Evolutionary conservation across 768 basidiomycete genomes (phyloP), one percentile per base, ranked within the genome.

Genomic region (Nevesoporus exiguus): DNA sequence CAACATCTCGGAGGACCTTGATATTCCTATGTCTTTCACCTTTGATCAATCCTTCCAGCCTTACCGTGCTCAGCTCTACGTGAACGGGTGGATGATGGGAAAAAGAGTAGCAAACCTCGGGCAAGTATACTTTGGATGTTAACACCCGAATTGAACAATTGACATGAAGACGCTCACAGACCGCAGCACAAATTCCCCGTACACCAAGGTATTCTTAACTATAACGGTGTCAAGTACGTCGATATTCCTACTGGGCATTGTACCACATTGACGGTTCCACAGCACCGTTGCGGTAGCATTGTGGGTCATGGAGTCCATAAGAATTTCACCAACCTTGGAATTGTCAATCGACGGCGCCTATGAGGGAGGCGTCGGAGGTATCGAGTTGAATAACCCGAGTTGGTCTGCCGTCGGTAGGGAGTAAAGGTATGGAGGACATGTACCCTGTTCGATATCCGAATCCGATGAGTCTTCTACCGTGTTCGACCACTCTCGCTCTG

Each of bases 31-130:
- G 60, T 86, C 85, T 14, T 89, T 92, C 64, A 81, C 77, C 1
- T 92, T 91, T 64, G 79, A 83, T 45, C 77, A 84, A 44, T 68
- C 77, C 1, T 77, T 77, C 5, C 83, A 87, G 61, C 78, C 87
- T 22, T 92, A 90, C 62, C 79, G 90, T 15, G 83, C 85, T 3
- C 75, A 82, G 41, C 60, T 93, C 39, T 92, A 88, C 54, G 85
- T 93, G 19, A 92, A 93, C 61, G 91, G 90, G 13, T 93, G 91
- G 91, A 86, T 87, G 81, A 89, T 89, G 81, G 91, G 90, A 9
- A 92, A 91, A 71, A 68, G 84, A 19, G 77, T 86, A n/a, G 83
- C 72, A 14, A 85, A 88, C 61, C 77, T 88, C 2, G 86, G 86
- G 88, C 82, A 56, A 54, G 78, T 66, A 14, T 31, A 33, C 13